Percentiles rank a stretch among this genome's conserved stretches.
phyloP scores from a whole-genome alignment of 2,329 filamentous ascomycete genomes.

The Fusarium piperis region DNA sequence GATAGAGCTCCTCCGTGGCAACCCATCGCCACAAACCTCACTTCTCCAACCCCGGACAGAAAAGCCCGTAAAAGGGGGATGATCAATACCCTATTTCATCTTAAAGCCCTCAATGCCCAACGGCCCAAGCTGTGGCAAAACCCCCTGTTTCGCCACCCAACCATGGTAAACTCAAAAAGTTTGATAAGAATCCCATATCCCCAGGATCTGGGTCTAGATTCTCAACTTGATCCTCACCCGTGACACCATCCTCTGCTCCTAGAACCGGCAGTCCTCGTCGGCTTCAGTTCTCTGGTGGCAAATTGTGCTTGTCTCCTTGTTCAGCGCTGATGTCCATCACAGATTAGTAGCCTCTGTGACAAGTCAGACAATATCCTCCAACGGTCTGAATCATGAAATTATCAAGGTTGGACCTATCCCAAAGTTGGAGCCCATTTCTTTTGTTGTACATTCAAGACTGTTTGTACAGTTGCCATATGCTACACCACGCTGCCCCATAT shows the following conservation, averaged over 20 bases:
- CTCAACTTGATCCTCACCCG: not conserved
- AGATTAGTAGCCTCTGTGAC: not conserved
- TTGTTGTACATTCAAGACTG: not conserved
- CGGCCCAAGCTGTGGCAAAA: not conserved
- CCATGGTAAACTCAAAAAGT: not conserved
- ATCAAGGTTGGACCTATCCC: not conserved
- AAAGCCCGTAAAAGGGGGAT: not conserved
- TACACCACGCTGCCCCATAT: too few relatives aligned
- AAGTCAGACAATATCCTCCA: not conserved
- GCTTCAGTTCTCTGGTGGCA: not conserved
- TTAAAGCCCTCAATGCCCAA: not conserved
- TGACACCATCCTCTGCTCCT: not conserved
- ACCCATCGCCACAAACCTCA: not conserved
- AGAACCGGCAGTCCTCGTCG: not conserved
- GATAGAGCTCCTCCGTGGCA: not conserved
- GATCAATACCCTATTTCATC: not conserved
- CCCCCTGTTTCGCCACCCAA: not conserved
- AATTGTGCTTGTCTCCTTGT: not conserved
- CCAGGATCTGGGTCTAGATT: not conserved
- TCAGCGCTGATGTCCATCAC: not conserved
- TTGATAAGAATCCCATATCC: not conserved
- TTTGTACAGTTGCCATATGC: not conserved
- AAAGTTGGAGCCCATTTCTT: not conserved
- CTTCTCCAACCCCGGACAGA: not conserved
- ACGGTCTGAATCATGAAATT: not conserved